Conservation (phyloP, 1,284 basidiomycete species). For the Microbotryum saponariae region DNA sequence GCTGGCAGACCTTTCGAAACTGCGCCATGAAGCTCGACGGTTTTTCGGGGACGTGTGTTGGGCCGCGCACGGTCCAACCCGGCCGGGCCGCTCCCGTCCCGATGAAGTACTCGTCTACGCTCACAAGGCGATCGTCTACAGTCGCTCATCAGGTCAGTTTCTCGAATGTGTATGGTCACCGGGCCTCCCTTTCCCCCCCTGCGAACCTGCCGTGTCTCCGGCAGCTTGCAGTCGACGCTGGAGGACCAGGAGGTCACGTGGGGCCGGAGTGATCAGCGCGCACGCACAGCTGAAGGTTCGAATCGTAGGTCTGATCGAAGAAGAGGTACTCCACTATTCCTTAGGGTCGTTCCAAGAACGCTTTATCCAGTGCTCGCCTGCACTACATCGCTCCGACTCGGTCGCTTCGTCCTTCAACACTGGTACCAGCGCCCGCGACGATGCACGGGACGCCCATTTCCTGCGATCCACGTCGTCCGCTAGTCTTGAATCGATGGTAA, state of each 20-base stretch:
- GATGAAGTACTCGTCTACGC: conserved; percentile 63
- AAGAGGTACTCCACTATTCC: no score
- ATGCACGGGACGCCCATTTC: neutral
- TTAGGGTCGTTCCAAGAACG: no score
- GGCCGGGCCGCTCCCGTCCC: conserved; percentile 30
- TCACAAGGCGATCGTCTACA: conserved; percentile 90
- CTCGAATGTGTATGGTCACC: neutral
- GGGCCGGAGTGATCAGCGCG: no score
- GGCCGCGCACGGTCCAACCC: conserved; percentile 40
- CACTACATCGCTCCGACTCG: conserved; percentile 63
- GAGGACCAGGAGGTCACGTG: no score
- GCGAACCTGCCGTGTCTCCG: no score
- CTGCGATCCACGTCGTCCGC: no score
- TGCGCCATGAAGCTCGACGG: conserved; percentile 71
- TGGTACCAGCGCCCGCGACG: neutral
- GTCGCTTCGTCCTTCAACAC: conserved; percentile 58
- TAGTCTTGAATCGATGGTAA: no score
- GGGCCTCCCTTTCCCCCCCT: no score
- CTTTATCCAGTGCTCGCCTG: neutral
- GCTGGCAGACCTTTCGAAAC: conserved; percentile 64
- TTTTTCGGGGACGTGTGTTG: conserved; percentile 89
- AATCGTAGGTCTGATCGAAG: no score
- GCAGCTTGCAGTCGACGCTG: no score
- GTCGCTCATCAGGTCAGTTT: conserved; percentile 55
- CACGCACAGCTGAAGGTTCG: no score